Percentiles rank a stretch among this genome's conserved stretches.
Conservation (phyloP, 495 filamentous ascomycete genomes). For the Neurospora sp. region DNA sequence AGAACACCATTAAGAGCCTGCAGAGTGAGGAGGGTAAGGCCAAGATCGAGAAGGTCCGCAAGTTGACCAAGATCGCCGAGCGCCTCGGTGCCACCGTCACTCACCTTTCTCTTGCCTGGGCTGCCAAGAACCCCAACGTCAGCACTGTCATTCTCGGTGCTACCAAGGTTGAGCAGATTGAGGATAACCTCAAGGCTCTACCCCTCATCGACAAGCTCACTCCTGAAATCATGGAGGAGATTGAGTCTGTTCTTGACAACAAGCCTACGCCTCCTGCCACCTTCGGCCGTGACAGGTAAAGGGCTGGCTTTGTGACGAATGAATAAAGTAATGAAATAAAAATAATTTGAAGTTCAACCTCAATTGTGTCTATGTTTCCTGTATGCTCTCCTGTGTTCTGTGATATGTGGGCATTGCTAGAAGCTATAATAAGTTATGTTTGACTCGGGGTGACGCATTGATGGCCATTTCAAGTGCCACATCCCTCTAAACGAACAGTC, state of each 20-base stretch:
- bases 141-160: slow-evolving; percentile 66
- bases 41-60: slow-evolving; percentile 38
- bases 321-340: neutral
- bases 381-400: neutral
- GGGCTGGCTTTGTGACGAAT: neutral
- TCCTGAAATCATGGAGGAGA: slow-evolving; percentile 58
- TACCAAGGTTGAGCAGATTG: slow-evolving; percentile 58
- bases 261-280: slow-evolving; percentile 17
- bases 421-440: neutral
- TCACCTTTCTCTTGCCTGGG: slow-evolving; percentile 63
- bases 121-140: slow-evolving; percentile 66
- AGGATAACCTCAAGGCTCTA: slow-evolving; percentile 56
- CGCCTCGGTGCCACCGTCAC: slow-evolving; percentile 49
- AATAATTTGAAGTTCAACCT: neutral
- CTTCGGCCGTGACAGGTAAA: slow-evolving; percentile 12
- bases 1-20: slow-evolving; percentile 25
- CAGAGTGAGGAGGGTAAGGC: slow-evolving; percentile 21
- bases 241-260: slow-evolving; percentile 41
- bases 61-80: slow-evolving; percentile 51
- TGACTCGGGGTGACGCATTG: neutral
- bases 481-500: neutral
- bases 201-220: slow-evolving; percentile 54
- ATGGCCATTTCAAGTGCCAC: neutral
- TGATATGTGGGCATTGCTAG: neutral
- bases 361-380: neutral